Conservation (phyloP, 2,329 filamentous ascomycete genomes). For the Dactylellina parvicollis region DNA sequence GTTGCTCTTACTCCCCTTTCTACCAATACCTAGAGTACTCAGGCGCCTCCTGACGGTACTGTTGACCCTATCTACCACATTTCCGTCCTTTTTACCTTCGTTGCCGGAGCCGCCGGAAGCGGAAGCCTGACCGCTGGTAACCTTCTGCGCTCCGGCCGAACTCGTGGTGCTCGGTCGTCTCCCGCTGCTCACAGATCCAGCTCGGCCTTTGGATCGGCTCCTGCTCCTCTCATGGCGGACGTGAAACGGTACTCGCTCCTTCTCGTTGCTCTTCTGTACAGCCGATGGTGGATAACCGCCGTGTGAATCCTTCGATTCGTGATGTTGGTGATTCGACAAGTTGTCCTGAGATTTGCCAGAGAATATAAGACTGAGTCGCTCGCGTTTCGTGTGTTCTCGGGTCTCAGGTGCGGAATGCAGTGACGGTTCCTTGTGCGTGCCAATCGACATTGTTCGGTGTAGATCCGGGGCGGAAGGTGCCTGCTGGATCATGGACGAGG, state of each 20-base stretch:
- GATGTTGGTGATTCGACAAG: slow-evolving; percentile 31
- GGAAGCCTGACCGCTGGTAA: slow-evolving; percentile 30
- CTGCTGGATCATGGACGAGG: slow-evolving; percentile 52
- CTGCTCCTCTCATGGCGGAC: slow-evolving; percentile 47
- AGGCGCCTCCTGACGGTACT: slow-evolving; percentile 79
- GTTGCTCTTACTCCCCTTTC: slow-evolving; percentile 60
- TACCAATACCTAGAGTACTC: slow-evolving; percentile 77
- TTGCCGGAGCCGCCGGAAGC: slow-evolving; percentile 17
- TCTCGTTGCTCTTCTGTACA: slow-evolving; percentile 40
- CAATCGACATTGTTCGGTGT: slow-evolving; percentile 43
- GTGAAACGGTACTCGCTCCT: slow-evolving; percentile 36
- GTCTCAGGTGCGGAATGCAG: slow-evolving; percentile 45
- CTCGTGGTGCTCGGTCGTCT: slow-evolving; percentile 49
- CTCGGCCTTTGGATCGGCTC: slow-evolving; percentile 48
- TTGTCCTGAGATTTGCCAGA: slow-evolving; percentile 47
- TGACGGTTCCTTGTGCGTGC: slow-evolving; percentile 41
- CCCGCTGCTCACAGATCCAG: slow-evolving; percentile 47
- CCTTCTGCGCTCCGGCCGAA: slow-evolving; percentile 47
- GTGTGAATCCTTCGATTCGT: slow-evolving; percentile 40
- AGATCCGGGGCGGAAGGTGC: slow-evolving; percentile 47
- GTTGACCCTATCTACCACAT: slow-evolving; percentile 62
- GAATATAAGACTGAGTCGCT: slow-evolving; percentile 47
- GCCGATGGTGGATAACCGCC: neutral
- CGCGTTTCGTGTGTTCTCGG: slow-evolving; percentile 47
- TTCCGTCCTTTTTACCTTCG: slow-evolving; percentile 51